phyloP scores from a whole-genome alignment of 768 basidiomycete species.

The Collybia mongolica region DNA sequence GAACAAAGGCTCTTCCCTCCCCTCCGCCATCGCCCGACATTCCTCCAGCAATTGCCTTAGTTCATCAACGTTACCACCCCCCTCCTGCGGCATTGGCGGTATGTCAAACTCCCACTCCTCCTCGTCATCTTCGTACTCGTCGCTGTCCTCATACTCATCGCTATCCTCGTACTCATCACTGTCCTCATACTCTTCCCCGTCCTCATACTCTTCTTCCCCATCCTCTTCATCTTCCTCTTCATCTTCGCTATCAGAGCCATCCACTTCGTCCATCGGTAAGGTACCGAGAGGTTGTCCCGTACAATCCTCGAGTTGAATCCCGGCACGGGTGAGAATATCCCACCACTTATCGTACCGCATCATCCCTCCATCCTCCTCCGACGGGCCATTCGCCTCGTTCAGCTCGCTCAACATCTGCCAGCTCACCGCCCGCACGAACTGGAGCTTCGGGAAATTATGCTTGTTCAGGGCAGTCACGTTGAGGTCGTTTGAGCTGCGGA shows the following conservation, averaged over 20 bases:
- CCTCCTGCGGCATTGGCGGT: slow-evolving; percentile 25
- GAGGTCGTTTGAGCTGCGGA: slow-evolving; percentile 60
- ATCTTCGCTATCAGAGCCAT: slow-evolving; percentile 17
- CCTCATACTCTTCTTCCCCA: slow-evolving; percentile 28
- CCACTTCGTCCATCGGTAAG: slow-evolving; percentile 35
- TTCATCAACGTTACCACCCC: slow-evolving; percentile 33
- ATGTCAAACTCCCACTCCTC: slow-evolving; percentile 23
- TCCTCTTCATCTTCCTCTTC: slow-evolving; percentile 27
- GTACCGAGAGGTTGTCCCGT: slow-evolving; percentile 64
- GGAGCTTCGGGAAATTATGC: slow-evolving; percentile 59
- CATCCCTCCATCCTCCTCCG: slow-evolving; percentile 36
- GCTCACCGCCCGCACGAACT: slow-evolving; percentile 58
- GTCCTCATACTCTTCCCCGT: slow-evolving; percentile 27
- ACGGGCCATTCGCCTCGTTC: slow-evolving; percentile 52
- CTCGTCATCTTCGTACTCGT: slow-evolving; percentile 25
- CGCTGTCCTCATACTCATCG: slow-evolving; percentile 25
- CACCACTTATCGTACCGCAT: slow-evolving; percentile 74
- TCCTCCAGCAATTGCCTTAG: slow-evolving; percentile 57
- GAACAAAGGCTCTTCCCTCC: slow-evolving; percentile 39
- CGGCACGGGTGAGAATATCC: slow-evolving; percentile 44
- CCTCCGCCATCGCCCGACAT: slow-evolving; percentile 49
- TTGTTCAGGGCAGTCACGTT: slow-evolving; percentile 57
- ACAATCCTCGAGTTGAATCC: slow-evolving; percentile 72
- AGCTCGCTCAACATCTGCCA: slow-evolving; percentile 54
- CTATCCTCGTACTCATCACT: slow-evolving; percentile 29